Evolutionary conservation across 73 alveolate genomes (phyloP).

Genomic region (Tetrahymena malaccensis): DNA sequence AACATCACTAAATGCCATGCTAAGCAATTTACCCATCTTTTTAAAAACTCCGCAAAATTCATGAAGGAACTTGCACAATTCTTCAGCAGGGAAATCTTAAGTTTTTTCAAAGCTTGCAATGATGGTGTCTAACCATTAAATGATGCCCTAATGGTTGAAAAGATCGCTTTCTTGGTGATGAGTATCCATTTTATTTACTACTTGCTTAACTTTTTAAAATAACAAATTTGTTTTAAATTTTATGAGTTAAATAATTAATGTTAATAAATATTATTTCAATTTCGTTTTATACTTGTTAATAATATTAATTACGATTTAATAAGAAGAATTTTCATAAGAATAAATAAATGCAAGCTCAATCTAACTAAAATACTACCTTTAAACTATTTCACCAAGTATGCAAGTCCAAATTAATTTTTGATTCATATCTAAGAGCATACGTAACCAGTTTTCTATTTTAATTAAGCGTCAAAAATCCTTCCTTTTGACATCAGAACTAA

Average conservation of each 20-base stretch:
- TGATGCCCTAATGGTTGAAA: neutral
- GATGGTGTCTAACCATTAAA: neutral
- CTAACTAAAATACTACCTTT: neutral
- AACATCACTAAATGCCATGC: neutral
- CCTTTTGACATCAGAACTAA: neutral
- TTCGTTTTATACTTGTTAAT: neutral
- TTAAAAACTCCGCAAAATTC: neutral
- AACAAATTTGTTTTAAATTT: neutral
- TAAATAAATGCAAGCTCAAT: neutral
- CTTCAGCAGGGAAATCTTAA: neutral
- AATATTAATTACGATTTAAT: too few relatives aligned
- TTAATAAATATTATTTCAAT: too few relatives aligned
- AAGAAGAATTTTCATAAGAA: neutral
- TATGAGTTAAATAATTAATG: neutral
- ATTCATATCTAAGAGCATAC: neutral
- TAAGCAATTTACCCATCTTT: neutral
- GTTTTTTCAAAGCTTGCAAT: neutral
- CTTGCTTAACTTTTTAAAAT: neutral
- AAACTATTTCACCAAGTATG: neutral
- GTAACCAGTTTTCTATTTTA: neutral
- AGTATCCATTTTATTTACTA: neutral
- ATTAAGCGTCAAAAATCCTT: neutral
- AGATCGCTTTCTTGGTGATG: neutral
- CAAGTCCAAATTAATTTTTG: neutral
- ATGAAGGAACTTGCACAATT: neutral